Base-by-base conservation (phyloP, 164 flowering plant genomes). In the Houttuynia cordata region DNA sequence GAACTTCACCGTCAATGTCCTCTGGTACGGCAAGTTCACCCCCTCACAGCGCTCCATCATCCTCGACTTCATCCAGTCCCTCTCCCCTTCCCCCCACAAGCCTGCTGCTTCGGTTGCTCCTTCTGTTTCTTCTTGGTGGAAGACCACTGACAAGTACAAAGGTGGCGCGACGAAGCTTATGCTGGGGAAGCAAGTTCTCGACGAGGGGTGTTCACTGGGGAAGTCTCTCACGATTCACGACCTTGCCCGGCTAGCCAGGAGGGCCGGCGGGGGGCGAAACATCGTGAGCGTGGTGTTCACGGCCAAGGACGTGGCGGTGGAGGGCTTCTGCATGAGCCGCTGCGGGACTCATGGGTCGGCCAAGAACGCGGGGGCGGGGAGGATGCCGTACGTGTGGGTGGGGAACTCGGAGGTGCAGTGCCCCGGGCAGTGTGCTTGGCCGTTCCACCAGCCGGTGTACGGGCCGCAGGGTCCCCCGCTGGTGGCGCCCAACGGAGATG, bases 401-500 rank as follows among this genome's bases (percentile, higher is more conserved):
- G 97, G 97, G 0, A 85, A 90, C 79, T 63, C 97, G 50, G 95
- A 72, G 76, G 67, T 56, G 1, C 95, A 85, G 76, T 90, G 97
- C 62, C 92, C 97, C 3, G 97, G 92, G 8, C 78, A 83, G 41
- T 90, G 97, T 66, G 95, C 97, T 0, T 90, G 97, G 97, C 97
- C 97, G 1, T 86, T 89, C 64, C 85, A 85, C 72, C 86, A 83
- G 74, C 94, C 94, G 14, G 68, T 82, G 0, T 85, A 83, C 74
- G 94, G 97, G 13, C 91, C 90, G 0, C 97, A 90, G 54, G 75
- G 82, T 1, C 85, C 90, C 22, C 92, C 95, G 21, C 61, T 85
- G 20, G 70, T 79, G 19, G 67, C 97, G 0, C 95, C 97, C 0
- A 87, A 83, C 79, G 86, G 81, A 8, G 90, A 90, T 70, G 92